These are phyloP conservation scores for Carex myosuroides DNA, from an alignment of 176 grass and related monocot genomes.

Conservation along the genomic window DNA sequence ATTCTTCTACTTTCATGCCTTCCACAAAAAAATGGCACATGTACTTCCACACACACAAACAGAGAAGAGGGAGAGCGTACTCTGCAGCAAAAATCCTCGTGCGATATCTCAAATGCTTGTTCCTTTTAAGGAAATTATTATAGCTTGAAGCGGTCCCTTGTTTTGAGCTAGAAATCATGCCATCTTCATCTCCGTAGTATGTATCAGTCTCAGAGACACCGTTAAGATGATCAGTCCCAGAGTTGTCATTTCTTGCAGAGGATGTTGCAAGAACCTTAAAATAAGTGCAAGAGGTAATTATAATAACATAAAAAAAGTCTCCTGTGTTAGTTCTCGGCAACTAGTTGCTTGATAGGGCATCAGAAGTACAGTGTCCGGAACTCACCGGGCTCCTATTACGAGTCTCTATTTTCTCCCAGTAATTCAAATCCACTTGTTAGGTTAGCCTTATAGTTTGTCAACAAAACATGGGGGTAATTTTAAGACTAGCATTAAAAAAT, in stretches of 20 bases:
- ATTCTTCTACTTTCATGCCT: neutral
- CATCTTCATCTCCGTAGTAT: constrained; percentile 79
- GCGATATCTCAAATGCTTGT: constrained; percentile 89
- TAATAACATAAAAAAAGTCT: neutral
- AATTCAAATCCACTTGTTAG: neutral
- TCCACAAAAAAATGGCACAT: neutral
- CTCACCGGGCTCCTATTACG: neutral
- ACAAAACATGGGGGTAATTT: neutral
- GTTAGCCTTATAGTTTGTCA: neutral
- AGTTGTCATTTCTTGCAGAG: constrained; percentile 53
- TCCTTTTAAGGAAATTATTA: constrained; percentile 56
- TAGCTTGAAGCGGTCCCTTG: constrained; percentile 36
- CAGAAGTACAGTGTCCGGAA: neutral
- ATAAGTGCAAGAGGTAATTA: neutral
- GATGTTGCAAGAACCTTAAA: constrained; percentile 85
- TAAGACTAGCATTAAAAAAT: neutral
- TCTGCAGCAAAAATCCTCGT: constrained; percentile 96
- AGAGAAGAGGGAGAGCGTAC: constrained; percentile 37
- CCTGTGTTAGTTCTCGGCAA: neutral
- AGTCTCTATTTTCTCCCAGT: neutral
- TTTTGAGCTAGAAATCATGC: constrained; percentile 73
- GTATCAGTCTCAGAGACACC: constrained; percentile 46
- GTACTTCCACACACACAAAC: neutral
- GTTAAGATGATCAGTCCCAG: constrained; percentile 41
- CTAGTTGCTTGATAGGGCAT: neutral